A percentile compares a stretch with the other conserved stretches of the same genome.
Conservation (phyloP, 306 rosid genomes). For the Morella rubra region DNA sequence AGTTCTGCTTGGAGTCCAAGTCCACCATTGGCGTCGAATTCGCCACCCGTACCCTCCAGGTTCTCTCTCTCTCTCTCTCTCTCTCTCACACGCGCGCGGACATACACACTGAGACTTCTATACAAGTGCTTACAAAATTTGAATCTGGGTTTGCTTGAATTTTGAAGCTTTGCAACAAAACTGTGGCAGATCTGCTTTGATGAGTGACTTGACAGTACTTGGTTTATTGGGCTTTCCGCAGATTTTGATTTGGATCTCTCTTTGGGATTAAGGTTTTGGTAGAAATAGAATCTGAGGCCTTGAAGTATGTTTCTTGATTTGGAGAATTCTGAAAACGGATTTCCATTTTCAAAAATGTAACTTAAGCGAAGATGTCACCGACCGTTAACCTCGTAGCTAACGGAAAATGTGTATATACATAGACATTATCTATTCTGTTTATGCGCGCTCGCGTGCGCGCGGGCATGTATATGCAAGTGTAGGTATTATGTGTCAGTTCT, state of each 20-base stretch:
- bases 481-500: no score
- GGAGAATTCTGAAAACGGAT: neutral
- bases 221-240: neutral
- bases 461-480: no score
- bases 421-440: neutral
- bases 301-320: neutral
- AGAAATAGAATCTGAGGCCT: neutral
- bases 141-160: conserved; percentile 16
- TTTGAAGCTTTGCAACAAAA: neutral
- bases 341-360: neutral
- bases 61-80: conserved; percentile 22
- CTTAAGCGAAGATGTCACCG: neutral
- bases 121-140: neutral
- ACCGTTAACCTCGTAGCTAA: neutral
- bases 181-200: neutral
- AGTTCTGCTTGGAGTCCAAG: conserved; percentile 89
- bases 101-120: neutral
- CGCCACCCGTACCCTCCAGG: conserved; percentile 95
- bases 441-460: no score
- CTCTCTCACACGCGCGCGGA: neutral
- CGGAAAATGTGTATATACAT: neutral
- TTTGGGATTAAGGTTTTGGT: neutral
- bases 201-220: neutral
- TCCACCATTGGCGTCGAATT: conserved; percentile 97
- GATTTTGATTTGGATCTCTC: neutral